phyloP scores from a whole-genome alignment of 495 filamentous ascomycete species.

The Wilcoxina mikolae region DNA sequence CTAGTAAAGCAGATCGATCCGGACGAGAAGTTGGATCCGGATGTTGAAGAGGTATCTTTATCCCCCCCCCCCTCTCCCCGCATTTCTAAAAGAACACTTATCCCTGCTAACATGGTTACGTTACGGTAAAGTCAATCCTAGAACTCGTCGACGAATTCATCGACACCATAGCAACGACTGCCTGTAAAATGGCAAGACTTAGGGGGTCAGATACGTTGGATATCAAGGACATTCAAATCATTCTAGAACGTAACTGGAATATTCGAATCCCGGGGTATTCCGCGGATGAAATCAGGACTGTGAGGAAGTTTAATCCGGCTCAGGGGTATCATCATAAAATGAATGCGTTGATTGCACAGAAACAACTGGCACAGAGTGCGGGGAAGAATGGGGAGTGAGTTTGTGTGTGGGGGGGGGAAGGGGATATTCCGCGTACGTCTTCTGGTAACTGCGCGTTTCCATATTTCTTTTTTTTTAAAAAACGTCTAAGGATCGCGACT shows the following conservation, averaged over 20 bases:
- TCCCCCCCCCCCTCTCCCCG: background rate
- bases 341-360: slow-evolving; percentile 85
- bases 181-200: slow-evolving; percentile 84
- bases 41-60: slow-evolving; percentile 72
- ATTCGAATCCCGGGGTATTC: slow-evolving; percentile 93
- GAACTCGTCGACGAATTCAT: slow-evolving; percentile 87
- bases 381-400: slow-evolving; percentile 15
- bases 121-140: slow-evolving; percentile 72
- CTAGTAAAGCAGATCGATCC: slow-evolving; percentile 77
- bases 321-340: slow-evolving; percentile 87
- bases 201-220: slow-evolving; percentile 78
- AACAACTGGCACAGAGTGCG: slow-evolving; percentile 33
- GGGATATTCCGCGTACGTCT: background rate
- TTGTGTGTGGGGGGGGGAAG: slow-evolving; percentile 10
- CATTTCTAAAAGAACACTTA: too few relatives aligned
- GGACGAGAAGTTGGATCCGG: slow-evolving; percentile 58
- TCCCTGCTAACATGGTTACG: slow-evolving; percentile 8
- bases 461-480: too few relatives aligned
- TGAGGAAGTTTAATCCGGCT: slow-evolving; percentile 78
- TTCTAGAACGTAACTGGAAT: slow-evolving; percentile 94
- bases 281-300: slow-evolving; percentile 82
- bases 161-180: slow-evolving; percentile 69
- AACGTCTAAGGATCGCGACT: too few relatives aligned
- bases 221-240: slow-evolving; percentile 83
- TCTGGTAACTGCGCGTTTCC: too few relatives aligned